Evolutionary conservation across 257 asterid species (phyloP).

Genomic region (Ajuga chamaepitys): DNA sequence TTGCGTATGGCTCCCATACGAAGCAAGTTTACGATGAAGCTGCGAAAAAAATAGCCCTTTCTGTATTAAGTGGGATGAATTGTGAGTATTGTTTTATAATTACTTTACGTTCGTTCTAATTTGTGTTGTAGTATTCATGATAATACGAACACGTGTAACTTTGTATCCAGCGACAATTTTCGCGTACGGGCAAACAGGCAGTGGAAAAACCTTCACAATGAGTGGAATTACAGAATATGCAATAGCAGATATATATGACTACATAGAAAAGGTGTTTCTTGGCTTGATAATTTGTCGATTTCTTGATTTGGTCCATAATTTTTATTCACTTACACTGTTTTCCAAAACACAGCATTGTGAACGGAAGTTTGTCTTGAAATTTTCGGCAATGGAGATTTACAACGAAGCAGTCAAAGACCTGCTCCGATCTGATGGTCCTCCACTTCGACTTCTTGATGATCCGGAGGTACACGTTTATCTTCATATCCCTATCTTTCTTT

Average conservation of each 20-base stretch:
- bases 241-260: slow-evolving; percentile 38
- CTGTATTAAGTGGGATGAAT: slow-evolving; percentile 76
- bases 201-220: slow-evolving; percentile 60
- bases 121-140: no score
- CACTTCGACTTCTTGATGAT: slow-evolving; percentile 89
- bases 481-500: no score
- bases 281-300: background rate
- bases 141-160: no score
- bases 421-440: slow-evolving; percentile 44
- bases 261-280: slow-evolving; percentile 27
- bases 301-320: background rate
- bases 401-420: slow-evolving; percentile 90
- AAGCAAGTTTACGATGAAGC: slow-evolving; percentile 74
- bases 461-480: slow-evolving; percentile 50
- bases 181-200: slow-evolving; percentile 61
- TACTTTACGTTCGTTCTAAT: no score
- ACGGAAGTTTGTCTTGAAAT: slow-evolving; percentile 54
- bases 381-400: slow-evolving; percentile 96
- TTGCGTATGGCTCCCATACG: slow-evolving; percentile 51
- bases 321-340: background rate
- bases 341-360: slow-evolving; percentile 23
- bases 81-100: slow-evolving; percentile 52
- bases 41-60: slow-evolving; percentile 71
- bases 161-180: slow-evolving; percentile 71
- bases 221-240: slow-evolving; percentile 40